Percentiles rank a stretch among this genome's conserved stretches.
These are phyloP conservation scores for Angophora floribunda DNA, from an alignment of 345 rosid species.

Conservation along the genomic window DNA sequence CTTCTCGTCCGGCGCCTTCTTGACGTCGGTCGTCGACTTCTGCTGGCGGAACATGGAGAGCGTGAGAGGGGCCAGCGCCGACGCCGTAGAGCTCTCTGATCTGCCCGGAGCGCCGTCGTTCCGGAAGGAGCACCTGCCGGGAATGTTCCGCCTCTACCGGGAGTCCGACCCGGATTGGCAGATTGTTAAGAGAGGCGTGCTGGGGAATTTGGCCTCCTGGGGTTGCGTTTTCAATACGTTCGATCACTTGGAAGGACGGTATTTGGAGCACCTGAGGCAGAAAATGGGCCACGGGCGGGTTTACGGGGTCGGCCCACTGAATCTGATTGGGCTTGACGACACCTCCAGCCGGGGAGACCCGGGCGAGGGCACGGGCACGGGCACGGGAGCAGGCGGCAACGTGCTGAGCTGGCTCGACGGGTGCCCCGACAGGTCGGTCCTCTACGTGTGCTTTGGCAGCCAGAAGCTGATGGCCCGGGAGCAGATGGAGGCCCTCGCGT, in stretches of 20 bases:
- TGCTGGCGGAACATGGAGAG: slow-evolving; percentile 16
- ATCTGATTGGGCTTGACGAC: slow-evolving; percentile 15
- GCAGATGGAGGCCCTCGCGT: slow-evolving; percentile 38
- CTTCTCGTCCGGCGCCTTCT: slow-evolving; percentile 24
- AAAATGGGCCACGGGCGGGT: slow-evolving; percentile 33
- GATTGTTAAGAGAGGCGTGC: slow-evolving; percentile 11
- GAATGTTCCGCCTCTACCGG: slow-evolving; percentile 9
- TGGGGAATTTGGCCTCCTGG: slow-evolving; percentile 20
- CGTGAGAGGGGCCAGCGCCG: background rate
- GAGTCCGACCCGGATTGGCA: slow-evolving; percentile 23
- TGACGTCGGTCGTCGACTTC: slow-evolving; percentile 9
- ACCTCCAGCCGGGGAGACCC: background rate
- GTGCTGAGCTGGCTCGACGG: slow-evolving; percentile 39
- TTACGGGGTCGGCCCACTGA: slow-evolving; percentile 49
- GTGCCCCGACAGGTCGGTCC: slow-evolving; percentile 41
- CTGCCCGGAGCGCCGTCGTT: slow-evolving; percentile 47
- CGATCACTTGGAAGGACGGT: slow-evolving; percentile 30
- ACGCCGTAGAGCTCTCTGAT: slow-evolving; percentile 15
- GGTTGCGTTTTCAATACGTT: slow-evolving; percentile 44
- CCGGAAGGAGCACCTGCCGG: slow-evolving; percentile 41
- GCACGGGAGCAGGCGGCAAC: background rate
- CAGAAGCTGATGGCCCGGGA: slow-evolving; percentile 24
- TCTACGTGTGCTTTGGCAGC: slow-evolving; percentile 66
- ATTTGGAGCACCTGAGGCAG: slow-evolving; percentile 19
- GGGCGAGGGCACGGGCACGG: too few species aligned